phyloP scores from a whole-genome alignment of 1,139 yeast species.

The Sugiyamaella xylanicola region DNA sequence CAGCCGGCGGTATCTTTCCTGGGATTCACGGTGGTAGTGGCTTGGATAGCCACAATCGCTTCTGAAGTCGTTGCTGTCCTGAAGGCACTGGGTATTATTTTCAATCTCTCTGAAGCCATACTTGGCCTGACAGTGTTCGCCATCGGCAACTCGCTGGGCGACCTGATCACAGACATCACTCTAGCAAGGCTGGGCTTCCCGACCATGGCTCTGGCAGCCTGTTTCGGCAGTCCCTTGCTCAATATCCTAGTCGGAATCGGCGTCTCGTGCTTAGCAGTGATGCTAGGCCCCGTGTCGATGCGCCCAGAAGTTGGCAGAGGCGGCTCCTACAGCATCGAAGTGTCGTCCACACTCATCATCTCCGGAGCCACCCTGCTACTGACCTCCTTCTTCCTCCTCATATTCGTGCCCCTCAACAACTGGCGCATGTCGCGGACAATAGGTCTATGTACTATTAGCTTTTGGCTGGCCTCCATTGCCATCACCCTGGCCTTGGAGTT shows the following conservation, averaged over 20 bases:
- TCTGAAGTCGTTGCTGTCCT: conserved; percentile 72
- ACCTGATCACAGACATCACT: conserved; percentile 79
- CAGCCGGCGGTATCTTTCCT: conserved; percentile 31
- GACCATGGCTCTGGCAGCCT: conserved; percentile 90
- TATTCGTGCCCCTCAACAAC: conserved; percentile 59
- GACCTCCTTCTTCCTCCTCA: conserved; percentile 55
- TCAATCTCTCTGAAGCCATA: conserved; percentile 72
- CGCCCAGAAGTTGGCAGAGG: conserved; percentile 24
- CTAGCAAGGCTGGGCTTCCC: conserved; percentile 87
- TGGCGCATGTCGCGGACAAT: conserved; percentile 67
- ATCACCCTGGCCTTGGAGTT: conserved; percentile 38
- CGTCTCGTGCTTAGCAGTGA: conserved; percentile 60
- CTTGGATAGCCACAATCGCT: conserved; percentile 78
- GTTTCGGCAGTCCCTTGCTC: conserved; percentile 88
- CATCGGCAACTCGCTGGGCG: conserved; percentile 90
- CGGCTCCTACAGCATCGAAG: conserved; percentile 41
- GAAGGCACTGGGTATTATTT: conserved; percentile 61
- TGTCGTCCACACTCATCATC: conserved; percentile 52
- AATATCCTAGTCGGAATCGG: conserved; percentile 67
- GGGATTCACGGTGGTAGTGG: conserved; percentile 70
- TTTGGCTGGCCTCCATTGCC: conserved; percentile 54
- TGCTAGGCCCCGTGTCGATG: conserved; percentile 37
- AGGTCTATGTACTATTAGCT: conserved; percentile 55
- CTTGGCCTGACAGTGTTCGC: conserved; percentile 88
- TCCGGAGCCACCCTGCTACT: conserved; percentile 56